Percentiles rank a stretch among this genome's conserved stretches.
phyloP scores from a whole-genome alignment of 495 filamentous ascomycete genomes.

The Diplogelasinospora grovesii region DNA sequence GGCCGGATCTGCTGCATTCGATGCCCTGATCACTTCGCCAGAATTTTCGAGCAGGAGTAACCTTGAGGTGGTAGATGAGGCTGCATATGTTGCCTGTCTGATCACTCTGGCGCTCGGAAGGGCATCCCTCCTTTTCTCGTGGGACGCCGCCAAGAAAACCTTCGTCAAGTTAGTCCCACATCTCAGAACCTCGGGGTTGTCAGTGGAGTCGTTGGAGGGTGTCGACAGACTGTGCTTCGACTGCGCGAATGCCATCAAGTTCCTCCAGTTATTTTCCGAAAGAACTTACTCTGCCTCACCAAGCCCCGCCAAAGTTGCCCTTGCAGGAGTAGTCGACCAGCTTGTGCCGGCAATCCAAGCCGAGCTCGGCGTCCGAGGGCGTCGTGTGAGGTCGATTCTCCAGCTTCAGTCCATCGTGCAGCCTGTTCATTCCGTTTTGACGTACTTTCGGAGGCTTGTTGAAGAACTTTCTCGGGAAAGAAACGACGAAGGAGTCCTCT shows the following conservation, averaged over 20 bases:
- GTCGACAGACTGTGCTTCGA: conserved; percentile 51
- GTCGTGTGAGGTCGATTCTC: conserved; percentile 48
- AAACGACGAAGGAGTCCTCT: conserved; percentile 65
- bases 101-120: conserved; percentile 71
- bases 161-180: conserved; percentile 53
- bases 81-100: conserved; percentile 54
- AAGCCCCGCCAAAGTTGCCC: conserved; percentile 50
- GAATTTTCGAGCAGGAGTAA: conserved; percentile 9
- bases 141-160: conserved; percentile 46
- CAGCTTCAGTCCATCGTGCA: conserved; percentile 63
- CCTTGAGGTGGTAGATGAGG: conserved; percentile 31
- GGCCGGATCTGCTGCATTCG: conserved; percentile 64
- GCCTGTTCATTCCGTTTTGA: conserved; percentile 56
- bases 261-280: conserved; percentile 49
- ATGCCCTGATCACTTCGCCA: conserved; percentile 50
- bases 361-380: conserved; percentile 41
- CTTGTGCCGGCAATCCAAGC: conserved; percentile 50
- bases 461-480: conserved; percentile 42
- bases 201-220: conserved; percentile 46
- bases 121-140: conserved; percentile 72
- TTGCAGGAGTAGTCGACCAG: conserved; percentile 52
- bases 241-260: conserved; percentile 52
- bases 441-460: conserved; percentile 55
- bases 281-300: conserved; percentile 31
- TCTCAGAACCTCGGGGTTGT: conserved; percentile 64